Evolutionary conservation across 2,329 filamentous ascomycete genomes (phyloP).

Genomic region (Canariomyces notabilis): DNA sequence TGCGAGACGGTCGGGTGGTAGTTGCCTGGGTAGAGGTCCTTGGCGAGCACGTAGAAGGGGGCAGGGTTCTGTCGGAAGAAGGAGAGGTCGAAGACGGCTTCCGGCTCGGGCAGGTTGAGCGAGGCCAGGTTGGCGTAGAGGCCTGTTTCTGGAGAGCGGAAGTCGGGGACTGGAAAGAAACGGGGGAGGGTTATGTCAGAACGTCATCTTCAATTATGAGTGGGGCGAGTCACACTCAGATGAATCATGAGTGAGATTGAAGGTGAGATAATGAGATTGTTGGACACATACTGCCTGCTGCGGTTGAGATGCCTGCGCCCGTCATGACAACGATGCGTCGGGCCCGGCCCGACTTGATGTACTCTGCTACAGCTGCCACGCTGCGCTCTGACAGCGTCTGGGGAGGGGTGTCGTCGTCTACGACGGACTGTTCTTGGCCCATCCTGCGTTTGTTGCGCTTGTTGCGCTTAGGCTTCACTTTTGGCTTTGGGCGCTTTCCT

Average conservation of each 20-base stretch:
- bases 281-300: slow-evolving; percentile 53
- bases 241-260: neutral
- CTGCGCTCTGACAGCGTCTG: slow-evolving; percentile 62
- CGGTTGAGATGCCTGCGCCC: slow-evolving; percentile 82
- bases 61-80: slow-evolving; percentile 81
- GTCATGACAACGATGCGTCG: slow-evolving; percentile 80
- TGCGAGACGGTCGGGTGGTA: slow-evolving; percentile 88
- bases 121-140: slow-evolving; percentile 88
- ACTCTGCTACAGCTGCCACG: slow-evolving; percentile 70
- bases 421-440: slow-evolving; percentile 77
- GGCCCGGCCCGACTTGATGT: slow-evolving; percentile 65
- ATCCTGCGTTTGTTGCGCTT: slow-evolving; percentile 47
- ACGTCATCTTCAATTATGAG: too few species aligned
- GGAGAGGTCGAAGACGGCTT: slow-evolving; percentile 88
- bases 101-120: slow-evolving; percentile 79
- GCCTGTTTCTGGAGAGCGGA: slow-evolving; percentile 86
- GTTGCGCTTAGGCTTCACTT: slow-evolving; percentile 11
- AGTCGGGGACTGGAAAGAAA: slow-evolving; percentile 90
- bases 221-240: slow-evolving; percentile 23
- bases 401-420: slow-evolving; percentile 61
- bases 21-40: slow-evolving; percentile 86
- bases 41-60: slow-evolving; percentile 88
- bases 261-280: neutral
- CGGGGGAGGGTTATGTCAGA: too few species aligned
- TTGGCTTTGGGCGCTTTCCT: slow-evolving; percentile 10